These are phyloP conservation scores for Phytopythium boreale DNA, from an alignment of 352 stramenopile species.

Conservation along the genomic window DNA sequence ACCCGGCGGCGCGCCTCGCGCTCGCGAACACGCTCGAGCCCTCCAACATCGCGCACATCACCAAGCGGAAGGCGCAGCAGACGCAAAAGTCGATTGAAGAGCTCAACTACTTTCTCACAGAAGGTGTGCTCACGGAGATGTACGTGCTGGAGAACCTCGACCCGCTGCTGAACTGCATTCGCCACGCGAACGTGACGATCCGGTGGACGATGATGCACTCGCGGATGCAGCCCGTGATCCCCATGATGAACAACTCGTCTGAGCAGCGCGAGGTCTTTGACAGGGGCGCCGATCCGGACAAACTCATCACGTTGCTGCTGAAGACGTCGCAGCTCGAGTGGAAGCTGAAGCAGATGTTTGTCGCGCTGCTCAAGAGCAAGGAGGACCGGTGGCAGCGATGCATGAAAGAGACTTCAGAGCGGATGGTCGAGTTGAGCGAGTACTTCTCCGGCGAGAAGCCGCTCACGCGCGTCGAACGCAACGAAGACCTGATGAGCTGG, in stretches of 20 bases:
- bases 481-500: slow-evolving; percentile 93
- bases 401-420: slow-evolving; percentile 85
- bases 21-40: slow-evolving; percentile 87
- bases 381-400: slow-evolving; percentile 90
- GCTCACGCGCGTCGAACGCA: slow-evolving; percentile 89
- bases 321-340: slow-evolving; percentile 94
- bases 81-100: slow-evolving; percentile 87
- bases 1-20: slow-evolving; percentile 86
- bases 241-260: slow-evolving; percentile 85
- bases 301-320: slow-evolving; percentile 90
- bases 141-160: slow-evolving; percentile 93
- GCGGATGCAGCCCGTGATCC: slow-evolving; percentile 79
- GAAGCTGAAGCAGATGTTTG: slow-evolving; percentile 94
- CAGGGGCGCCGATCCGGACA: slow-evolving; percentile 75
- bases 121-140: slow-evolving; percentile 91
- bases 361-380: slow-evolving; percentile 86
- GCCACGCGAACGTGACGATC: slow-evolving; percentile 91
- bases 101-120: slow-evolving; percentile 89
- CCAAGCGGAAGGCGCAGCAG: slow-evolving; percentile 84
- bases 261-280: slow-evolving; percentile 85
- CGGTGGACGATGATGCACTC: slow-evolving; percentile 95
- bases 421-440: slow-evolving; percentile 91
- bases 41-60: slow-evolving; percentile 88
- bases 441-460: slow-evolving; percentile 94
- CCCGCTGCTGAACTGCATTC: slow-evolving; percentile 89